Evolutionary conservation across 2,329 filamentous ascomycete genomes (phyloP).

Genomic region (Boeremia lycopersici): DNA sequence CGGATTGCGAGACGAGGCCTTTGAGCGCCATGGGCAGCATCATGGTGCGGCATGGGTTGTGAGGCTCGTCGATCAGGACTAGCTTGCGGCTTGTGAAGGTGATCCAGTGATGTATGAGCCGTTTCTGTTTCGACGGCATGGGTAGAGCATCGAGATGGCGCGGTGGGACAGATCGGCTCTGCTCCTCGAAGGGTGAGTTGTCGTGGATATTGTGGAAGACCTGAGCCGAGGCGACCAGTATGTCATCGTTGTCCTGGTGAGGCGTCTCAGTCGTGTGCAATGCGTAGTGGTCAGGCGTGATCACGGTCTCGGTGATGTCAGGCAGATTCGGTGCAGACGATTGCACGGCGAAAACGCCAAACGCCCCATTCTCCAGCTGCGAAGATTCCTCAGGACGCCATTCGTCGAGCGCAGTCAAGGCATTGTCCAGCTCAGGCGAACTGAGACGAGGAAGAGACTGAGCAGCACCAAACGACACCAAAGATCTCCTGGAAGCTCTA

Average conservation of each 20-base stretch:
- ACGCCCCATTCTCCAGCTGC: slow-evolving; percentile 6
- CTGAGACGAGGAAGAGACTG: background rate
- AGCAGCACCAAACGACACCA: background rate
- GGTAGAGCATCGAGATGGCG: slow-evolving; percentile 14
- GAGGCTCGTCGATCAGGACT: slow-evolving; percentile 16
- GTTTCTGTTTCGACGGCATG: slow-evolving; percentile 15
- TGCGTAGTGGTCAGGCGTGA: background rate
- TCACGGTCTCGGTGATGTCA: background rate
- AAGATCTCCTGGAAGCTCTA: slow-evolving; percentile 2
- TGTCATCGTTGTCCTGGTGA: background rate
- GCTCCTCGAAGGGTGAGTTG: background rate
- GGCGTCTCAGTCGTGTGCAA: background rate
- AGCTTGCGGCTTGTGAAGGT: slow-evolving; percentile 19
- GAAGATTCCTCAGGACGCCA: slow-evolving; percentile 8
- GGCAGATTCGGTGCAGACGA: background rate
- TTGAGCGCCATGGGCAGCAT: slow-evolving; percentile 22
- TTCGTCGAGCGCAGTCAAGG: slow-evolving; percentile 6
- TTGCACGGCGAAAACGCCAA: slow-evolving; percentile 11
- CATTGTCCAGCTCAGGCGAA: slow-evolving; percentile 9
- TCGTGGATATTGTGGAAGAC: background rate
- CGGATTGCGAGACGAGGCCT: slow-evolving; percentile 10
- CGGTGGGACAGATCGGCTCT: background rate
- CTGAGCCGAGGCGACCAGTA: background rate
- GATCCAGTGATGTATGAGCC: slow-evolving; percentile 19
- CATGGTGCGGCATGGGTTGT: slow-evolving; percentile 21